Evolutionary conservation across 2,329 filamentous ascomycete species (phyloP).

Genomic region (Dryadomyces sulphureus): DNA sequence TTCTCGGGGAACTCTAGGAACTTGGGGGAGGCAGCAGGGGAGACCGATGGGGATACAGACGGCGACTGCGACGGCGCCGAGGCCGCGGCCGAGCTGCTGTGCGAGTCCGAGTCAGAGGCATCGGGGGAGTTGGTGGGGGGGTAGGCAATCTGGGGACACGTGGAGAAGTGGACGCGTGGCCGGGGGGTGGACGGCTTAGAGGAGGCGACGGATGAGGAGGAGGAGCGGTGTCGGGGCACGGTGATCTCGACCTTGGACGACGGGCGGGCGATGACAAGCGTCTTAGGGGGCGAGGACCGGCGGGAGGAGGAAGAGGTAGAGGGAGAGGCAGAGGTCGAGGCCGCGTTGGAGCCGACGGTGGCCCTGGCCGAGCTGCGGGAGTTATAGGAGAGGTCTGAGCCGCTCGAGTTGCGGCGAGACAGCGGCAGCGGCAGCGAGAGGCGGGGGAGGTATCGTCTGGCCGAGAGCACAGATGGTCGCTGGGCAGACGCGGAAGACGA

Average conservation of each 20-base stretch:
- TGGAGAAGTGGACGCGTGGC: neutral
- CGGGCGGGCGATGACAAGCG: neutral
- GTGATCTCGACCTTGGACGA: neutral
- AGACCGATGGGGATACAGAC: no score
- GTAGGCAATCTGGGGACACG: neutral
- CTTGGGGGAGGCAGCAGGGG: neutral
- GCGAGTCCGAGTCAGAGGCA: neutral
- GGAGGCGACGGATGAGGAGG: neutral
- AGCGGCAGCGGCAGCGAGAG: neutral
- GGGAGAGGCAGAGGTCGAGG: neutral
- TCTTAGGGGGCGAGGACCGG: neutral
- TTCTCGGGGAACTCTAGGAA: neutral
- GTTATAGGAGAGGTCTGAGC: neutral
- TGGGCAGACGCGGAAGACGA: neutral
- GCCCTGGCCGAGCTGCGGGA: neutral
- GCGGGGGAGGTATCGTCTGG: neutral
- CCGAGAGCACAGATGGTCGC: neutral
- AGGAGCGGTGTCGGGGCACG: no score
- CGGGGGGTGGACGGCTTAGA: neutral
- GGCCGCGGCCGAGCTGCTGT: neutral
- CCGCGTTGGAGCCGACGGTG: neutral
- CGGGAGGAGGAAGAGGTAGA: neutral
- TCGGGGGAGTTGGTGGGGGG: neutral
- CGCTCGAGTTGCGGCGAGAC: neutral
- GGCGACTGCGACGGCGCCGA: no score